phyloP scores from a whole-genome alignment of 2,329 filamentous ascomycete species.

The Fusarium haematococcum region DNA sequence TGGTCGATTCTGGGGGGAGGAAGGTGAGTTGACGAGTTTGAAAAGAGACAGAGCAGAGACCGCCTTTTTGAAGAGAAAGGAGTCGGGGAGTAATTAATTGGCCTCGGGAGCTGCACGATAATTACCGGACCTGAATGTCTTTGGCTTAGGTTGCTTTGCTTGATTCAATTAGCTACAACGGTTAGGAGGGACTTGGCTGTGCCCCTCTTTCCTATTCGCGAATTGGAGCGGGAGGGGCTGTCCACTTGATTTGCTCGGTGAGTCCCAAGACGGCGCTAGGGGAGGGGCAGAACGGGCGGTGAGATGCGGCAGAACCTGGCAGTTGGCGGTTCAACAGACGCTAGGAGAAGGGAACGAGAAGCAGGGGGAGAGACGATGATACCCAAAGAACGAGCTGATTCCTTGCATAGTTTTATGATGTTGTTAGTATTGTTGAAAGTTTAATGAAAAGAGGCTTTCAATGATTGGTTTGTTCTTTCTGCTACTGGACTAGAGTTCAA shows the following conservation, averaged over 20 bases:
- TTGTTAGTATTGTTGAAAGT: neutral
- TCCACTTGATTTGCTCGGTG: constrained; percentile 39
- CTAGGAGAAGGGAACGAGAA: neutral
- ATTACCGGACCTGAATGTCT: constrained; percentile 30
- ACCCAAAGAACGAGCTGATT: neutral
- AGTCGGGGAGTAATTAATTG: constrained; percentile 17
- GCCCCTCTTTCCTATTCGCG: constrained; percentile 44
- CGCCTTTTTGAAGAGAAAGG: constrained; percentile 21
- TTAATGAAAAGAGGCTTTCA: neutral
- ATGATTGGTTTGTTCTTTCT: neutral
- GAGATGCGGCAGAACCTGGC: constrained; percentile 21
- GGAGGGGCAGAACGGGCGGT: constrained; percentile 30
- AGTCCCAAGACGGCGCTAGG: constrained; percentile 33
- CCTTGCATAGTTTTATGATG: neutral
- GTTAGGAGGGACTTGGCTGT: constrained; percentile 7
- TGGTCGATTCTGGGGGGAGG: constrained; percentile 47
- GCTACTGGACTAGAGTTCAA: neutral
- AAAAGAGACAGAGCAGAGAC: constrained; percentile 8
- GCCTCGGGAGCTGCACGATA: constrained; percentile 37
- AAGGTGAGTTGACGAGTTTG: neutral
- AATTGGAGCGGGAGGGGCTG: constrained; percentile 12
- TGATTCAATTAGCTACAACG: constrained; percentile 1
- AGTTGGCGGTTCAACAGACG: constrained; percentile 3
- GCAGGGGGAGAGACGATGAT: neutral
- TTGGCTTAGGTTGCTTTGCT: constrained; percentile 1